phyloP scores from a whole-genome alignment of 768 basidiomycete species.

The Boletus subcaerulescens region DNA sequence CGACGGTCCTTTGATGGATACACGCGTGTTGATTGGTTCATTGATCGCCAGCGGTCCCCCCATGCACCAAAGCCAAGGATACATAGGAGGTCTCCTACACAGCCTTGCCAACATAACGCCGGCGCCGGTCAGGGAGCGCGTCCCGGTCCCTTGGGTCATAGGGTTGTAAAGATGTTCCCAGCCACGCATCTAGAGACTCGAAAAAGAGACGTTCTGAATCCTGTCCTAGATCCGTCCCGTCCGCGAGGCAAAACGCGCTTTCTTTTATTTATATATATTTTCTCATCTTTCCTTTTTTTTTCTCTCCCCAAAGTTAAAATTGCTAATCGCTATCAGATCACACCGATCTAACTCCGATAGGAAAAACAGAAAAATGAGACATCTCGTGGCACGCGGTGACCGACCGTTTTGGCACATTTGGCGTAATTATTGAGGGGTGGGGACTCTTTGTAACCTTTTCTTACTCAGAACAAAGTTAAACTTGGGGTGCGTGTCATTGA shows the following conservation, averaged over 20 bases:
- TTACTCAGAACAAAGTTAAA: neutral
- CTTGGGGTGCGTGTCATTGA: neutral
- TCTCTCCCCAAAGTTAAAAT: neutral
- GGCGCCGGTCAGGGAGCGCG: neutral
- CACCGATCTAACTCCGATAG: constrained; percentile 17
- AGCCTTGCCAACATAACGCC: neutral
- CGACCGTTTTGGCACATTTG: neutral
- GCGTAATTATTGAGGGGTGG: neutral
- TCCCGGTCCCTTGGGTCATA: neutral
- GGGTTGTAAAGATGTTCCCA: too few species aligned
- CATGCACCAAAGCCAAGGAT: neutral
- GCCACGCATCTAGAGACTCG: too few species aligned
- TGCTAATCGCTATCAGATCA: constrained; percentile 19
- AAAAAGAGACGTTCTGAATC: neutral
- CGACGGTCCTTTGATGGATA: constrained; percentile 1
- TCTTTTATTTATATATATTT: neutral
- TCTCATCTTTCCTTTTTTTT: too few species aligned
- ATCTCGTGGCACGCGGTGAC: neutral
- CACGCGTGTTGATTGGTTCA: constrained; percentile 12
- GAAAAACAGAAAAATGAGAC: neutral
- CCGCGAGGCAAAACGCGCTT: neutral
- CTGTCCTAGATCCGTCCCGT: constrained; percentile 8
- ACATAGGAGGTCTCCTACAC: neutral
- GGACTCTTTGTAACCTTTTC: neutral
- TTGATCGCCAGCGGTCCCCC: constrained; percentile 9